A percentile compares a stretch with the other conserved stretches of the same genome.
Evolutionary conservation across 2,329 filamentous ascomycete species (phyloP).

Genomic region (Colletotrichum sp.): DNA sequence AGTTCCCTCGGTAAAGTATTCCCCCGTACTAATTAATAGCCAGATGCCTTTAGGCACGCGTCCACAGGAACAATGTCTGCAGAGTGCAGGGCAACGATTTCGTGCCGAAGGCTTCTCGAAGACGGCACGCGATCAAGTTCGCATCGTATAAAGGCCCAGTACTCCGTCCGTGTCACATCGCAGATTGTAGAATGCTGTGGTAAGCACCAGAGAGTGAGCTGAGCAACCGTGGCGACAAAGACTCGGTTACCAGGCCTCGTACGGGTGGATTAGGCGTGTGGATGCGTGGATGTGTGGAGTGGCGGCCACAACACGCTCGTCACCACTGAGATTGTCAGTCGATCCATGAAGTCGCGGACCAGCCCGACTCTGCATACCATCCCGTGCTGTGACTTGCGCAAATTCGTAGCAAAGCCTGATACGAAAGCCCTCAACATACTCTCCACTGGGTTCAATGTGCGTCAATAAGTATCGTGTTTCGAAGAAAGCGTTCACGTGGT

Average conservation of each 20-base stretch:
- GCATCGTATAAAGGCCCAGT: not conserved
- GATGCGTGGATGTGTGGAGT: slow-evolving; percentile 17
- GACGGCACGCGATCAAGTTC: not conserved
- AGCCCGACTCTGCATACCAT: not conserved
- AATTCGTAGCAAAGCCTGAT: not conserved
- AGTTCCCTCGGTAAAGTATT: slow-evolving; percentile 10
- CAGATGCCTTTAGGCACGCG: not conserved
- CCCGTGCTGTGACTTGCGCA: not conserved
- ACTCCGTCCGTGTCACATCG: not conserved
- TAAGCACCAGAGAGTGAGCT: not conserved
- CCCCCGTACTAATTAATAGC: not conserved
- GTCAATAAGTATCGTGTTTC: not conserved
- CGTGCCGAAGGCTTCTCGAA: not conserved
- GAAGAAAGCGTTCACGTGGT: not conserved
- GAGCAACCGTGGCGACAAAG: not conserved
- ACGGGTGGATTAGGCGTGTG: not conserved
- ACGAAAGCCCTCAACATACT: not conserved
- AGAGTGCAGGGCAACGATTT: not conserved
- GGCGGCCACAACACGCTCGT: not conserved
- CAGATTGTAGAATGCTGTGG: not conserved
- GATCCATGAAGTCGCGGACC: slow-evolving; percentile 3
- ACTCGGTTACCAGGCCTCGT: not conserved
- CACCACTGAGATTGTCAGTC: not conserved
- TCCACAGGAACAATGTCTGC: not conserved
- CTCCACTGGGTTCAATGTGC: not conserved